phyloP scores from a whole-genome alignment of 129 eudicot genomes.

The Apium graveolens region DNA sequence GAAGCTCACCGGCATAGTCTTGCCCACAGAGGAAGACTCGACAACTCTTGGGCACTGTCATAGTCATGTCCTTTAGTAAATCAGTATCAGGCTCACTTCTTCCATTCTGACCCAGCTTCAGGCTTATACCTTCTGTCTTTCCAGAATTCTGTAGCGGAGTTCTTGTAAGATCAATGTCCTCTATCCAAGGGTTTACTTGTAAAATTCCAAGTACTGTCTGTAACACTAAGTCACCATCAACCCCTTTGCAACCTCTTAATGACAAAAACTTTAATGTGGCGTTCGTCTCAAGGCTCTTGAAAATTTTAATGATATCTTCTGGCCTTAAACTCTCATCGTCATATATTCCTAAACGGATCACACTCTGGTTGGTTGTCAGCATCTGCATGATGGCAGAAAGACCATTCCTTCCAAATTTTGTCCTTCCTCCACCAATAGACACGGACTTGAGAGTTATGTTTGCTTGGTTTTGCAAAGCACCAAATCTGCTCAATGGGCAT shows the following conservation, averaged over 20 bases:
- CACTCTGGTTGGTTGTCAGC: slow-evolving; percentile 60
- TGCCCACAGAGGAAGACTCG: slow-evolving; percentile 85
- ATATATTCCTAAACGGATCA: slow-evolving; percentile 52
- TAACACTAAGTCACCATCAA: slow-evolving; percentile 60
- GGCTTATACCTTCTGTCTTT: slow-evolving; percentile 54
- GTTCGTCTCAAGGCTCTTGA: slow-evolving; percentile 57
- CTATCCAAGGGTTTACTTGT: slow-evolving; percentile 87
- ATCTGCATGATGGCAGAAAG: slow-evolving; percentile 55
- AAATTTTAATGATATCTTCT: slow-evolving; percentile 47
- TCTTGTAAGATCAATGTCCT: slow-evolving; percentile 70
- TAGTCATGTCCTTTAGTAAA: slow-evolving; percentile 70
- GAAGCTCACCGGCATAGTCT: slow-evolving; percentile 64
- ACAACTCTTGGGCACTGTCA: slow-evolving; percentile 64
- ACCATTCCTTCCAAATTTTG: slow-evolving; percentile 64
- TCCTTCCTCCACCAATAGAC: slow-evolving; percentile 66
- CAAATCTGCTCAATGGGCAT: slow-evolving; percentile 76
- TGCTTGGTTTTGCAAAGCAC: slow-evolving; percentile 72
- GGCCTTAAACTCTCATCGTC: slow-evolving; percentile 67
- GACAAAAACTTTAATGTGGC: slow-evolving; percentile 57
- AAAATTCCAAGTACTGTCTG: slow-evolving; percentile 54
- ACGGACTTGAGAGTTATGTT: slow-evolving; percentile 52
- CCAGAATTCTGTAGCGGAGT: slow-evolving; percentile 74
- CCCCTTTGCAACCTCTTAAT: slow-evolving; percentile 89
- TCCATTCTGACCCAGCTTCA: slow-evolving; percentile 59
- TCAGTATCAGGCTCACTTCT: slow-evolving; percentile 54